Conservation (phyloP, 768 basidiomycete genomes). For the Trametes villosa region DNA sequence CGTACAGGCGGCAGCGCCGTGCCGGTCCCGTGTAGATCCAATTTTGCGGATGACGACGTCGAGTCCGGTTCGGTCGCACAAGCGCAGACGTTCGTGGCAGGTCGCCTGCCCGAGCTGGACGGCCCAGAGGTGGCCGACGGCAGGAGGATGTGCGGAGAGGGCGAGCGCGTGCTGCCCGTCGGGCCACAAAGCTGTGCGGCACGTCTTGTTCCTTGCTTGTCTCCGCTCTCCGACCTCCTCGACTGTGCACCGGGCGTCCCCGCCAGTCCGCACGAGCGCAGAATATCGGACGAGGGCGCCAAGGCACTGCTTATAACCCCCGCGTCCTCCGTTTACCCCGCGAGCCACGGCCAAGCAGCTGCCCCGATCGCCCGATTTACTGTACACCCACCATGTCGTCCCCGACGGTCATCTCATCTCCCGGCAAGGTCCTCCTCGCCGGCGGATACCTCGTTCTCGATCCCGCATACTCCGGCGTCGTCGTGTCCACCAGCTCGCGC, state of each 20-base stretch:
- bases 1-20: neutral
- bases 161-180: neutral
- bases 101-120: neutral
- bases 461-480: conserved; percentile 80
- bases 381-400: conserved; percentile 25
- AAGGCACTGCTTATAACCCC: conserved; percentile 3
- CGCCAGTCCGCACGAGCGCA: neutral
- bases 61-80: neutral
- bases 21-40: neutral
- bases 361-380: neutral
- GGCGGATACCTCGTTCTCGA: conserved; percentile 98
- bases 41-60: neutral
- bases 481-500: conserved; percentile 90
- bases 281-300: neutral
- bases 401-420: conserved; percentile 79
- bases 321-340: neutral
- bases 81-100: neutral
- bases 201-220: neutral
- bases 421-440: conserved; percentile 93
- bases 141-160: neutral
- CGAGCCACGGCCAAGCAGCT: neutral
- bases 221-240: neutral
- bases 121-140: neutral
- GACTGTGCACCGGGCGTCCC: neutral
- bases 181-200: conserved; percentile 4